Evolutionary conservation across 345 rosid species (phyloP), one percentile per base, ranked within the genome.

Genomic region (Sonneratia caseolaris): DNA sequence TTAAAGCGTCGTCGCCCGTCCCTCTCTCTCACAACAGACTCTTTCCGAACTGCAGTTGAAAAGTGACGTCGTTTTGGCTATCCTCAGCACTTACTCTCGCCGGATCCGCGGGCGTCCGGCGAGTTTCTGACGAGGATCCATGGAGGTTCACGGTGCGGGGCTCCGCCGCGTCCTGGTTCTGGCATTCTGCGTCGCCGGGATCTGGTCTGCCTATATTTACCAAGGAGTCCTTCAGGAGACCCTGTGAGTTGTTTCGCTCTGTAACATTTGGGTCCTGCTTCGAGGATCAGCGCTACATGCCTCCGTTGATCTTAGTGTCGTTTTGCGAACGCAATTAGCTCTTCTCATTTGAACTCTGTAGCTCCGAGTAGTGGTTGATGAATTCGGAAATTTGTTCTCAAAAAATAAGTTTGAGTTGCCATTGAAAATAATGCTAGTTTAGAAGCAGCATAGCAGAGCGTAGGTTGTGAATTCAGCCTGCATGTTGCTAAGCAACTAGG

Each of bases 171-270:
- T 86, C 48, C 49, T 92, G 21, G 68, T 91, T 69, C 73, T 95
- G 75, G 86, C 89, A 6, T 89, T 95, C 73, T 95, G 99, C 81
- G 91, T 92, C 76, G 86, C 93, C 71, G 97, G 99, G 77, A 92
- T 95, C 80, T 92, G 99, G 97, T 77, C 97, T 55, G 97, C 97
- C 13, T 95, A 95, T 72, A 89, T 95, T 71, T 95, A 95, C 79
- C 99, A 92, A 84, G 99, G 99, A 68, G 72, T 90, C 79, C 97
- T 95, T 62, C 99, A 95, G 67, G 99, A 95, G 73, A 95, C 93
- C 49, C 78, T 92, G 99, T 94, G 82, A 80, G 96, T 75, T 4
- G 51, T 38, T 27, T 68, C 5, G 10, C 6, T 7, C 51, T 13
- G 51, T 47, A 4, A 9, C 51, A 4, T 13, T 47, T 47, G 51